A percentile compares a stretch with the other conserved stretches of the same genome.
Evolutionary conservation across 1,284 basidiomycete species (phyloP).

Genomic region (Moniliophthora roreri): DNA sequence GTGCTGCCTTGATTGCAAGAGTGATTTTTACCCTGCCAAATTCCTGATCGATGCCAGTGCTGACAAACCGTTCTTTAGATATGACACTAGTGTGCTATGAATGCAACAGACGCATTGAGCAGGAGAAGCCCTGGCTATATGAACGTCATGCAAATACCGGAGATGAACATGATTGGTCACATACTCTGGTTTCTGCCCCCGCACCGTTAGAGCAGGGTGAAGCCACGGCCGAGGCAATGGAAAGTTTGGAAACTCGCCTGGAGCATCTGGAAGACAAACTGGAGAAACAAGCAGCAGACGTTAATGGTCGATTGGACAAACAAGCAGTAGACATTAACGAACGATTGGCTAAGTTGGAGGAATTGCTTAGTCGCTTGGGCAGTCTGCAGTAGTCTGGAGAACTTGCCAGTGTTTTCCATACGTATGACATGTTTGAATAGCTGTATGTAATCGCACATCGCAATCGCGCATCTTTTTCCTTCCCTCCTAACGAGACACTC

Average conservation of each 20-base stretch:
- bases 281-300: no score
- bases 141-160: conserved; percentile 1
- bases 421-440: no score
- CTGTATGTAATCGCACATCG: no score
- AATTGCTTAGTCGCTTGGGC: not conserved
- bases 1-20: no score
- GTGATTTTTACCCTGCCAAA: no score
- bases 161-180: not conserved
- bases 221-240: not conserved
- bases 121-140: not conserved
- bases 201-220: not conserved
- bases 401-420: no score
- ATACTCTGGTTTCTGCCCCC: not conserved
- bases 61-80: no score
- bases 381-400: not conserved
- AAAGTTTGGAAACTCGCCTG: not conserved
- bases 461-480: no score
- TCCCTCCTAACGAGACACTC: no score
- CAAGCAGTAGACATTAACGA: not conserved
- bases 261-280: not conserved
- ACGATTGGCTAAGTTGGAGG: not conserved
- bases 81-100: conserved; percentile 18
- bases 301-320: not conserved
- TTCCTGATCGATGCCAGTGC: no score
- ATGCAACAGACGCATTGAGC: conserved; percentile 34